Base-by-base conservation (phyloP, 371 early-diverging fungal species). In the Parasitella parasitica region DNA sequence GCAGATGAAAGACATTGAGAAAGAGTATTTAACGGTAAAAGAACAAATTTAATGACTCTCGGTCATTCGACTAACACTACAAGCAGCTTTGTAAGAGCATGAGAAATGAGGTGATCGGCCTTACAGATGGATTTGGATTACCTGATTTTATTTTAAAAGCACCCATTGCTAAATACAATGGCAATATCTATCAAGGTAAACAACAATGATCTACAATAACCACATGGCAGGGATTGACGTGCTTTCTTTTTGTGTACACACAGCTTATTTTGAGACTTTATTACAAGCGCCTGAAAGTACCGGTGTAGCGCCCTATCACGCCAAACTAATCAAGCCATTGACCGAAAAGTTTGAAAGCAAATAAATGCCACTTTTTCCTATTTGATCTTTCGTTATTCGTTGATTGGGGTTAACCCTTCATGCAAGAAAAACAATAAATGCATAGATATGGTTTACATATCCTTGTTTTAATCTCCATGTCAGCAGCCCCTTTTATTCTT, bases 141-240 rank as follows among this genome's bases (percentile, higher is more conserved):
- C 89, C 89, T 2, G 89, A 89, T 58, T 89, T 84, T 67, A 67
- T 87, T 34, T 55, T 87, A 46, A 87, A 87, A 68, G 84, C 86
- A 9, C 89, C 89, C 2, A 83, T 89, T 61, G 89, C 79, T 22
- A 75, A 78, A 54, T 79, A 80, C 34, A 86, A 87, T 61, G 89
- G 89, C 16, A 66, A 85, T 58, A 86, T 86, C 50, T 89, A 89
- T 68, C 66, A 73, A 26, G 56, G 80, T 79, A 73, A 69, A 7
- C 5, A 12, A 3, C 26, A 3, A 28, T 46, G 46, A 46, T 46
- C 24, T 46, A 12, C 24, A 5, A 7, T 20, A n/a, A n/a, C n/a
- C n/a, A n/a, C n/a, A n/a, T n/a, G n/a, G n/a, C n/a, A n/a, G n/a
- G 1, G 32, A 2, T 18, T 36, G 16, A 13, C 18, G 24, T 34